A percentile compares a stretch with the other conserved stretches of the same genome.
Evolutionary conservation across 306 rosid genomes (phyloP).

Genomic region (Abrus precatorius): DNA sequence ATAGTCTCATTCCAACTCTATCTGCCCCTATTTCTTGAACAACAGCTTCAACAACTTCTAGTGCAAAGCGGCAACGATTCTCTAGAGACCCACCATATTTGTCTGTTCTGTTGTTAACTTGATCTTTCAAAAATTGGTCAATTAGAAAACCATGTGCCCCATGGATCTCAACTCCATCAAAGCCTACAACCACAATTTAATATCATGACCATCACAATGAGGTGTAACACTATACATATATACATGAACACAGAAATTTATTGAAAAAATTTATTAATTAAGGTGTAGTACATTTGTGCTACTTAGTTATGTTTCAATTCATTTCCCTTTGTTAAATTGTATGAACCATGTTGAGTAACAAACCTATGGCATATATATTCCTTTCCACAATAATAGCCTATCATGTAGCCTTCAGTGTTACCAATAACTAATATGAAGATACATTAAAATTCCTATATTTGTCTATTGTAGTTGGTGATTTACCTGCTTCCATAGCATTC

Average conservation of each 20-base stretch:
- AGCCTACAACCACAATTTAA: conserved; percentile 44
- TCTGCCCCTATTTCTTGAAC: conserved; percentile 56
- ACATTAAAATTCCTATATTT: no score
- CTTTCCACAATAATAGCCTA: not conserved
- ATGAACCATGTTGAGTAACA: not conserved
- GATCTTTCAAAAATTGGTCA: conserved; percentile 64
- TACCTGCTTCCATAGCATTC: conserved; percentile 70
- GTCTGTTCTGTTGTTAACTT: conserved; percentile 59
- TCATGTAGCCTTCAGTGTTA: not conserved
- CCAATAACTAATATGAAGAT: no score
- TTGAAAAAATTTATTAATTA: no score
- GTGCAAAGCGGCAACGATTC: conserved; percentile 57
- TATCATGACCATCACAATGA: not conserved
- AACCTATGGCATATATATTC: not conserved
- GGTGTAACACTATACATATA: not conserved
- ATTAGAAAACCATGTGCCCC: conserved; percentile 63
- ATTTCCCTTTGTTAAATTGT: no score
- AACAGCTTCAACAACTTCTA: conserved; percentile 56
- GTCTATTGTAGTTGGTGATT: not conserved
- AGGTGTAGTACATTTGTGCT: no score
- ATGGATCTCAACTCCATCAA: conserved; percentile 70
- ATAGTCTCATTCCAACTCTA: conserved; percentile 56
- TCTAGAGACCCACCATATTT: conserved; percentile 65
- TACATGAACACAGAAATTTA: not conserved
- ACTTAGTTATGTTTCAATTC: no score